Evolutionary conservation across 164 flowering plant genomes (phyloP), one percentile per base, ranked within the genome.

Genomic region (Magnolia kwangsiensis): DNA sequence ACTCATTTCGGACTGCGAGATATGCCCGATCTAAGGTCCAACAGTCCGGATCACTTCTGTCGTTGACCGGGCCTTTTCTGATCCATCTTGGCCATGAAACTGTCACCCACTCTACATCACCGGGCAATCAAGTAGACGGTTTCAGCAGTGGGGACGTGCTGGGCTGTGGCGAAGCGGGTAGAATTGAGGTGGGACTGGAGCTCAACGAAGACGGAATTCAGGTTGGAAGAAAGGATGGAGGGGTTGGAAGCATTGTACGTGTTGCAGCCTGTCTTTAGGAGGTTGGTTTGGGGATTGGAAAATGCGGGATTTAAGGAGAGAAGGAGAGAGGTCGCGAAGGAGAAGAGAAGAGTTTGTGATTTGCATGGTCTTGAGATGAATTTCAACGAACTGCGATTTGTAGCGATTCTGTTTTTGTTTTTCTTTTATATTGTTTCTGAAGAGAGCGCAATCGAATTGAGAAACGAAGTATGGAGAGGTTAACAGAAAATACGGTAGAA

Each of bases 121-220:
- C n/a, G n/a, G n/a, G n/a, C n/a, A n/a, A n/a, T n/a, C n/a, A 78
- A 85, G 65, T 85, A 87, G 2, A 78, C 88, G 1, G 86, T 83
- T 51, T 81, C 81, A 7, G 82, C 31, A 4, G 78, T 79, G 66
- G 71, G 72, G 21, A 75, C 70, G n/a, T 24, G 70, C 80, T 80
- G 76, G 1, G 88, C 83, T 0, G 88, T 85, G 18, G 85, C 91
- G 59, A 88, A 87, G 45, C 21, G 65, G 19, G 11, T 24, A 8
- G 3, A 65, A 10, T 51, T 68, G 29, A 77, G 63, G 19, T 66
- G 64, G 51, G 31, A 10, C 19, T 67, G 73, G 0, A 76, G 73
- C 49, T 74, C 76, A 16, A 63, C 5, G 55, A 76, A 76, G 20
- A 74, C 24, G 20, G 69, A 63, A 10, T 74, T 66, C 8, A 58